Base-by-base conservation (phyloP, 192 early-diverging fungal genomes). In the Globomyces pollinis-pini region DNA sequence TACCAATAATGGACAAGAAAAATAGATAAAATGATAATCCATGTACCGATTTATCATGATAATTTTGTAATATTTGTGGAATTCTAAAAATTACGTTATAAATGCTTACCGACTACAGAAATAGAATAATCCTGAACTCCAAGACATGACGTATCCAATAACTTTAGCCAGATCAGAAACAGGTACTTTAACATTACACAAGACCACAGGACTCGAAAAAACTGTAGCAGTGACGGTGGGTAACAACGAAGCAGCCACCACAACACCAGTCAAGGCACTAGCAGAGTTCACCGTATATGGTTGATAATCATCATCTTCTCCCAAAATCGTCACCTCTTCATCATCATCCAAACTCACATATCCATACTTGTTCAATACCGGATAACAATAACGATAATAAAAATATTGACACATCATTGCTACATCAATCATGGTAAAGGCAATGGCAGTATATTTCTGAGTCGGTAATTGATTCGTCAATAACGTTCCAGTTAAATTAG, bases 381-480 rank as follows among this genome's bases (percentile, higher is more conserved):
- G 64, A 44, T 50, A 59, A 29, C 43, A 23, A 18, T 30, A 32
- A 32, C 51, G 38, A 51, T 80, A 80, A 57, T 68, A 74, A 4
- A 69, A 2, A 38, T 67, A 73, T 55, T 80, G 78, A n/a, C 38
- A 23, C 34, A 72, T 36, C 23, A 69, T 64, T 4, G 61, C 34
- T 18, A 72, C 18, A 57, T 76, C 74, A 16, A 67, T 63, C 13
- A 67, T 35, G 3, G 70, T 54, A 57, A 76, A 80, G 56, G 72
- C 75, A 13, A 42, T 38, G 5, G 65, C 75, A 7, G 62, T 59
- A 3, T 52, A 59, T 35, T 62, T 49, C 51, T 76, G 68, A 3
- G 74, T 60, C 29, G 70, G 41, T 33, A 72, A 53, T 56, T 80
- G 78, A 15, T 70, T 60, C n/a, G 78, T 76, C 32, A 78, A 54